Base-by-base conservation (phyloP, 2,329 filamentous ascomycete genomes). In the Geoglossum cookeanum region DNA sequence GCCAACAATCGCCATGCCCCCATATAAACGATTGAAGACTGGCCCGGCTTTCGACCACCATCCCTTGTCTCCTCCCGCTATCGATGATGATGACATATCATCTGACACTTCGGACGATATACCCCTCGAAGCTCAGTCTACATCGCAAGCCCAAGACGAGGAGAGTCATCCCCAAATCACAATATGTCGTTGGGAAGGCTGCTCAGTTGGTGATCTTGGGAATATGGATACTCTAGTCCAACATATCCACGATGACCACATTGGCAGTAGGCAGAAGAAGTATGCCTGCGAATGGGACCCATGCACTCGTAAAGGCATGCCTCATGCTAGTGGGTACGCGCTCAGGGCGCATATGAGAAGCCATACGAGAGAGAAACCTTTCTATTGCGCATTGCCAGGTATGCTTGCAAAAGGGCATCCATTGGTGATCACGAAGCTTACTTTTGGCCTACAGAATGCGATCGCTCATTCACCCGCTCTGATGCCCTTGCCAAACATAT, bases 271-370 rank as follows among this genome's bases (percentile, higher is more conserved):
- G 57, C 87, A 92, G 72, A 95, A 94, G 72, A 95, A 92, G 69
- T 97, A 97, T 68, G 89, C 87, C n/a, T 98, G 92, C 71, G 91
- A 97, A 71, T 98, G 92, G 92, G 81, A 79, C 59, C 91, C 91
- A 62, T 98, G 92, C 68, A 78, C 77, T 56, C 75, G 90, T 60
- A 97, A 95, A 72, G 88, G 89, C 59, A 81, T 92, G 70, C 83
- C 87, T 17, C 92, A 98, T 71, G 91, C 91, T 1, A 95, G 89
- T 65, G 92, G 88, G 1, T 98, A 98, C 71, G 92, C 92, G 3
- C 74, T 98, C 61, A 90, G 94, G 68, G 92, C 92, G 8, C 92
- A 98, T 67, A 95, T 98, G 90, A 78, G 92, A 63, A 96, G 90
- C 68, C 92, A 98, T 69, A 98, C 92, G 1, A 80, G 92, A 66